A percentile compares a stretch with the other conserved stretches of the same genome.
Evolutionary conservation across 345 rosid genomes (phyloP).

Genomic region (Noccaea bulbosa): DNA sequence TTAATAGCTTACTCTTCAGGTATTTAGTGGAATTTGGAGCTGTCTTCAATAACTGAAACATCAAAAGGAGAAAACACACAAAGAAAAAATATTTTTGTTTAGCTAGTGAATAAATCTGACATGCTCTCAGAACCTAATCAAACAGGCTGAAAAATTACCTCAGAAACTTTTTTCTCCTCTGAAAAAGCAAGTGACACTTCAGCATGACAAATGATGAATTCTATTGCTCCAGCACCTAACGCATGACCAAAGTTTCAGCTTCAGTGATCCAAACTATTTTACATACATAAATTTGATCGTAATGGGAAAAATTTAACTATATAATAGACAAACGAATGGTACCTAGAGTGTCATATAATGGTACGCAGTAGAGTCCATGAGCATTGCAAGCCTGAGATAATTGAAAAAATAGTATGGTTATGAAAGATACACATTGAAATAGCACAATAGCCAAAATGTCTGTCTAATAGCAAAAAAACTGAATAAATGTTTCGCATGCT

Average conservation of each 20-base stretch:
- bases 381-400: slow-evolving; percentile 96
- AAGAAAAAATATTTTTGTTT: not conserved
- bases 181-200: slow-evolving; percentile 87
- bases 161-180: slow-evolving; percentile 85
- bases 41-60: slow-evolving; percentile 77
- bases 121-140: slow-evolving; percentile 2
- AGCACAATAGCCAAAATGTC: no score
- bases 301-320: not conserved
- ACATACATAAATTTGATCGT: slow-evolving; percentile 1
- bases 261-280: not conserved
- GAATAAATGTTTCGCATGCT: not conserved
- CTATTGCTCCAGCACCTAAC: slow-evolving; percentile 91
- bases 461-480: no score
- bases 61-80: slow-evolving; percentile 2
- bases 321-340: slow-evolving; percentile 17
- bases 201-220: slow-evolving; percentile 84
- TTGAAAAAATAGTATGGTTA: no score
- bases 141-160: slow-evolving; percentile 52
- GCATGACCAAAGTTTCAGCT: slow-evolving; percentile 5
- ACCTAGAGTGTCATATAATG: slow-evolving; percentile 98
- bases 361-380: slow-evolving; percentile 95
- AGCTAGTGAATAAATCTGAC: not conserved
- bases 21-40: slow-evolving; percentile 65
- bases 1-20: slow-evolving; percentile 67
- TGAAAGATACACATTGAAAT: no score